These are phyloP conservation scores for Pneumocystis canis DNA, from an alignment of 1,139 yeast genomes.

Conservation along the genomic window DNA sequence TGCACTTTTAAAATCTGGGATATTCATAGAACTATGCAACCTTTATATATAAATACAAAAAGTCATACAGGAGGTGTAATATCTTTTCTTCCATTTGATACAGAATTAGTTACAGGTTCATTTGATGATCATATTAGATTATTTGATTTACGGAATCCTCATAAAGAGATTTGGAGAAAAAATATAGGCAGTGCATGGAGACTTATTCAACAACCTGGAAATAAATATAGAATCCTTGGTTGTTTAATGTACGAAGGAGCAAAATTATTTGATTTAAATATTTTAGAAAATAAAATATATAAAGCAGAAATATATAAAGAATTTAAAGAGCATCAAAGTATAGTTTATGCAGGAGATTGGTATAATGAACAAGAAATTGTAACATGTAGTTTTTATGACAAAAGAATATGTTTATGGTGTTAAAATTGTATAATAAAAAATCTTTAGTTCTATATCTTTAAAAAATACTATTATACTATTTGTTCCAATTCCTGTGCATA, in stretches of 20 bases:
- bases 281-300: neutral
- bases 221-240: neutral
- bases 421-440: neutral
- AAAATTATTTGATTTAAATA: constrained; percentile 5
- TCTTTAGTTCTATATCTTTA: neutral
- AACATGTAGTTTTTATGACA: constrained; percentile 11
- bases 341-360: constrained; percentile 11
- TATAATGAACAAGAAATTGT: neutral
- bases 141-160: constrained; percentile 6
- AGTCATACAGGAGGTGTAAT: constrained; percentile 11
- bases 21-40: neutral
- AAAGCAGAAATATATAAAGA: neutral
- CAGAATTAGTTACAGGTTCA: constrained; percentile 7
- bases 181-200: constrained; percentile 11
- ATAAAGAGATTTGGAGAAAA: constrained; percentile 2
- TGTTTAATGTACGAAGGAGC: constrained; percentile 12
- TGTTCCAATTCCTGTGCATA: constrained; percentile 83
- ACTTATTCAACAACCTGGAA: constrained; percentile 4
- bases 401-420: constrained; percentile 8
- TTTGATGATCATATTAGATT: constrained; percentile 9
- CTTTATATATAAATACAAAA: constrained; percentile 2
- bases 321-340: constrained; percentile 6
- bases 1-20: constrained; percentile 6
- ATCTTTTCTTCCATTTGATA: constrained; percentile 6
- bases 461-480: constrained; percentile 36